Base-by-base conservation (phyloP, 768 basidiomycete species). In the Trametes cingulata region DNA sequence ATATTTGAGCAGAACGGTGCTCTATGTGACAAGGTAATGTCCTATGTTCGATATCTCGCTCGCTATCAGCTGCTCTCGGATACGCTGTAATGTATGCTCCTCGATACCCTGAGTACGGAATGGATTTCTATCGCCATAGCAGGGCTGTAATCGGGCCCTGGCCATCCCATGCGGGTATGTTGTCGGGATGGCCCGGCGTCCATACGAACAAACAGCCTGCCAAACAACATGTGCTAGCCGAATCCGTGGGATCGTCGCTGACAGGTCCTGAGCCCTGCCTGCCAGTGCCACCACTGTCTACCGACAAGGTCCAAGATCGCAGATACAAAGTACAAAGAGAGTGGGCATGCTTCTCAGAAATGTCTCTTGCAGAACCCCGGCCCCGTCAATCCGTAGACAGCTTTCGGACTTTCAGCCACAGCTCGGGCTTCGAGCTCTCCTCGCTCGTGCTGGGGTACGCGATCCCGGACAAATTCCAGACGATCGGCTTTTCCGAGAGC, bases 391-490 rank as follows among this genome's bases (percentile, higher is more conserved):
- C 37, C 17, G 19, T 15, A 3, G 13, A 10, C 14, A 49, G n/a
- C 47, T 35, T 49, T 47, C 20, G 2, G 24, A 67, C 66, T 35
- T 61, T 68, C 39, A 71, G 43, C 15, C 71, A 69, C 61, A 71
- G 46, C 41, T 66, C 58, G 3, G 68, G 53, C 58, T 45, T 65
- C 27, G 25, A 58, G 37, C 52, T 58, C 6, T 58, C 54, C 7
- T n/a, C 10, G 20, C 62, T 60, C 3, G 58, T 40, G 25, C 67
- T 66, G 8, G 72, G 73, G 47, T 67, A 71, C 17, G 63, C 52
- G 20, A 72, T 62, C 5, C 57, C 62, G 15, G 65, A 64, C 37
- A 68, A 51, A 40, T 73, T 70, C 71, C 72, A 74, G 2, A 65
- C 41, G 35, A 74, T 58, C 12, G 66, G 68, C 36, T 64, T 65